Evolutionary conservation across 306 rosid genomes (phyloP), one percentile per base, ranked within the genome.

Genomic region (Sesbania bispinosa): DNA sequence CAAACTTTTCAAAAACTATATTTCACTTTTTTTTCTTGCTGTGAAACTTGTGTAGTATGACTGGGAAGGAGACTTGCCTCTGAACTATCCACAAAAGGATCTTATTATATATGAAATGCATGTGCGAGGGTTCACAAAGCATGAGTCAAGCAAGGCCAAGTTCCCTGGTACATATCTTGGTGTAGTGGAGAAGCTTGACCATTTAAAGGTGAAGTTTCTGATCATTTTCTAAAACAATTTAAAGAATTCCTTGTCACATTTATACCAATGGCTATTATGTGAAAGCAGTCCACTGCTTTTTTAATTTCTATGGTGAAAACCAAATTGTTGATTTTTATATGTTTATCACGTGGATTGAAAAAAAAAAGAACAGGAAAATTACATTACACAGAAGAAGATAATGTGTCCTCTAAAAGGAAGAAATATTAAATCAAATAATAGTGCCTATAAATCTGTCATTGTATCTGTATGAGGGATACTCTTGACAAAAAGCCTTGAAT

Each of bases 1-100:
- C 30, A 1, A 75, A 47, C 14, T 58, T 58, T 65, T 71, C 60
- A 10, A 59, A 55, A 50, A 23, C 39, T 59, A 0, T 10, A 3
- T 23, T 41, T 78, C 52, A 38, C 4, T 53, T 21, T 50, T 60
- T 69, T 10, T 72, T 80, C n/a, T 29, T 66, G 48, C 58, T 14
- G 14, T 62, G 52, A 39, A 62, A 46, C 60, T 18, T 81, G 82
- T 85, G 78, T 88, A 94, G 98, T 94, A 83, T 84, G 95, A 94
- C 74, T 94, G 98, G 98, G 95, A 94, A 87, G 98, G 98, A 57
- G 98, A 94, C 81, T 85, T 94, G 81, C 95, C 97, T 43, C 76
- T 90, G 80, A 86, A 71, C 50, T 80, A 85, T 65, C 88, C 89
- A 69, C 96, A 89, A 47, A 87, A 84, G 81, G 96, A 94, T 79